These are phyloP conservation scores for Ilyonectria sp. DNA, from an alignment of 2,329 filamentous ascomycete species.

Conservation along the genomic window DNA sequence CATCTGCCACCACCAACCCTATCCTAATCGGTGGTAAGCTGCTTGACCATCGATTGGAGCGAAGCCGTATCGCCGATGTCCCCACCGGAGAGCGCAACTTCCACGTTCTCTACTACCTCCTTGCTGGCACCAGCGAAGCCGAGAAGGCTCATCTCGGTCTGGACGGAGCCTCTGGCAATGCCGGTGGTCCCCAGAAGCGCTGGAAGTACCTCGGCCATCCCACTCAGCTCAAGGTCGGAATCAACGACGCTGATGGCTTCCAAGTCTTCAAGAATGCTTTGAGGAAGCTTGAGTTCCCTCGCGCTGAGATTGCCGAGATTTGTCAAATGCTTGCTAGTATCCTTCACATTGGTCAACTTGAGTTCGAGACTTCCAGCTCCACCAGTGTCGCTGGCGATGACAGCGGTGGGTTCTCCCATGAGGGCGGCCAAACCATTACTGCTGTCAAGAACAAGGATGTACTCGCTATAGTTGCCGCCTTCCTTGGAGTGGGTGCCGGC, in stretches of 20 bases:
- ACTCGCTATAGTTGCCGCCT: slow-evolving; percentile 89
- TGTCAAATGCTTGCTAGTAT: slow-evolving; percentile 95
- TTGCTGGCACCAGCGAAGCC: slow-evolving; percentile 90
- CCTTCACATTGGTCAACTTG: slow-evolving; percentile 96
- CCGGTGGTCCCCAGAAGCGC: slow-evolving; percentile 77
- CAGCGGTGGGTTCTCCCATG: slow-evolving; percentile 95
- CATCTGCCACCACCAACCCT: slow-evolving; percentile 85
- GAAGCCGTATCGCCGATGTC: slow-evolving; percentile 91
- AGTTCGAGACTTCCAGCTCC: slow-evolving; percentile 87
- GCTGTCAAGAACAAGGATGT: slow-evolving; percentile 95
- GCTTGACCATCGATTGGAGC: slow-evolving; percentile 91
- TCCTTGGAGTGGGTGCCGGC: slow-evolving; percentile 85
- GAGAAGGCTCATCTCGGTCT: slow-evolving; percentile 89
- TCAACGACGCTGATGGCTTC: slow-evolving; percentile 96
- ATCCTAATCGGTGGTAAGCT: slow-evolving; percentile 94
- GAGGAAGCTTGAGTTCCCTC: slow-evolving; percentile 92
- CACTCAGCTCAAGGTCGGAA: slow-evolving; percentile 95
- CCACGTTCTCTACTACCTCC: slow-evolving; percentile 94
- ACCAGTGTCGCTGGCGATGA: slow-evolving; percentile 88
- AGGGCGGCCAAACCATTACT: slow-evolving; percentile 89
- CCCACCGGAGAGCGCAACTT: slow-evolving; percentile 98
- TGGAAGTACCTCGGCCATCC: slow-evolving; percentile 98
- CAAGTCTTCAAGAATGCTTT: slow-evolving; percentile 97
- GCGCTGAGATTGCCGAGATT: slow-evolving; percentile 94
- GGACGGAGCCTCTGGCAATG: slow-evolving; percentile 62